Percentiles rank a stretch among this genome's conserved stretches.
Evolutionary conservation across 2,329 filamentous ascomycete species (phyloP).

Genomic region (Aspergillus eucalypticola): DNA sequence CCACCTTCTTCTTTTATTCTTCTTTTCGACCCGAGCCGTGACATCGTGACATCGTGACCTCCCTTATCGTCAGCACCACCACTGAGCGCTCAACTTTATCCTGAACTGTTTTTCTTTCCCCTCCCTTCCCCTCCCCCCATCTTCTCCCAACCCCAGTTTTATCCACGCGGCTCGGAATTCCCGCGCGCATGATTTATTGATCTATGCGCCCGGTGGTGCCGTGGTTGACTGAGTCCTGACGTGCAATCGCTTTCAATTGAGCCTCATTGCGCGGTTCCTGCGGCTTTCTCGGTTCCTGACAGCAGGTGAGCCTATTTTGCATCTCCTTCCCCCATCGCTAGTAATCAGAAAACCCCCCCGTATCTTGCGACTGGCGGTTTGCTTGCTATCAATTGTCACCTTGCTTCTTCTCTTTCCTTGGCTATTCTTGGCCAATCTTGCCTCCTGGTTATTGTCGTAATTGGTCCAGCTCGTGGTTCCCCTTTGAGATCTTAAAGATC

Average conservation of each 20-base stretch:
- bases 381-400: not conserved
- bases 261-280: slow-evolving; percentile 8
- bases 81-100: not conserved
- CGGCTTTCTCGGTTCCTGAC: slow-evolving; percentile 5
- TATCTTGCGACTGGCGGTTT: not conserved
- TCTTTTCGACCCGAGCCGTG: not conserved
- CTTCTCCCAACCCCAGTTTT: not conserved
- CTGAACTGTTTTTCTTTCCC: not conserved
- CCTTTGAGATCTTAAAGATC: not conserved
- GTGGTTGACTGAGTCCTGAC: slow-evolving; percentile 2
- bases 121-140: not conserved
- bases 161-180: not conserved
- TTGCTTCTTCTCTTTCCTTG: not conserved
- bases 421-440: not conserved
- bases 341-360: not conserved
- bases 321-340: not conserved
- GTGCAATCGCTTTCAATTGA: slow-evolving; percentile 5
- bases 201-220: slow-evolving; percentile 6
- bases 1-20: not conserved
- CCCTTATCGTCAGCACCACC: slow-evolving; percentile 1
- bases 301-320: slow-evolving; percentile 9
- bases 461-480: not conserved
- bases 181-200: slow-evolving; percentile 2
- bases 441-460: not conserved
- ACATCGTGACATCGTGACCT: slow-evolving; percentile 6